These are phyloP conservation scores for Tympanopsis confertula DNA, from an alignment of 2,329 filamentous ascomycete genomes.

Conservation along the genomic window DNA sequence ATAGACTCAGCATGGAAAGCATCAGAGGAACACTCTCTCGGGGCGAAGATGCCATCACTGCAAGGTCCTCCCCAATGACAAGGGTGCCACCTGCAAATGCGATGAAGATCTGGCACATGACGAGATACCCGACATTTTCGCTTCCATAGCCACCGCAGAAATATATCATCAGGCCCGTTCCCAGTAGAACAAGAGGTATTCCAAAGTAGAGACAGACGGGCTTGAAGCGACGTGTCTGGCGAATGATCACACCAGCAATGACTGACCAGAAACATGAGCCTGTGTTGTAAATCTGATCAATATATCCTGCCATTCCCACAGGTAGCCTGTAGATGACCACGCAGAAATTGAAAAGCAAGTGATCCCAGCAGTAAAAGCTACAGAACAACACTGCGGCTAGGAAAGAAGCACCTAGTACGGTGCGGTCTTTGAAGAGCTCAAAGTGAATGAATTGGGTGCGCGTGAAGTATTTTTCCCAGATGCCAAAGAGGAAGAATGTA, in stretches of 20 bases:
- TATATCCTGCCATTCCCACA: conserved; percentile 31
- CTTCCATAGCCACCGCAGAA: conserved; percentile 24
- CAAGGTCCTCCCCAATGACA: conserved; percentile 34
- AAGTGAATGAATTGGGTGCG: conserved; percentile 44
- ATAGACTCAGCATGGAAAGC: conserved; percentile 43
- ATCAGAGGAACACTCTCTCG: conserved; percentile 45
- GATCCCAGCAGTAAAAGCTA: conserved; percentile 35
- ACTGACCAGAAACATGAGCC: conserved; percentile 8
- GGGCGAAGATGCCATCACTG: conserved; percentile 39
- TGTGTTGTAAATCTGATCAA: conserved; percentile 31
- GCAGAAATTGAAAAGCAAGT: conserved; percentile 24
- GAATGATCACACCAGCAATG: conserved; percentile 20
- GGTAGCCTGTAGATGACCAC: conserved; percentile 29
- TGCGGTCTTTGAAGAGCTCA: conserved; percentile 33
- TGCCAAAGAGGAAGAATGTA: conserved; percentile 32
- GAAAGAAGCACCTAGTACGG: conserved; percentile 32
- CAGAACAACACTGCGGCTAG: conserved; percentile 31
- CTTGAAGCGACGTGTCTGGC: conserved; percentile 33
- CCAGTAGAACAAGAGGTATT: conserved; percentile 26
- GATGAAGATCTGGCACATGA: conserved; percentile 46
- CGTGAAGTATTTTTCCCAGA: conserved; percentile 46
- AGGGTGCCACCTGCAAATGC: conserved; percentile 29
- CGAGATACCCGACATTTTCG: conserved; percentile 27
- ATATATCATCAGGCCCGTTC: conserved; percentile 28
- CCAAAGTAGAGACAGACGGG: conserved; percentile 24